Percentiles rank a stretch among this genome's conserved stretches.
These are phyloP conservation scores for Elasticomyces elasticus DNA, from an alignment of 495 filamentous ascomycete genomes.

Conservation along the genomic window DNA sequence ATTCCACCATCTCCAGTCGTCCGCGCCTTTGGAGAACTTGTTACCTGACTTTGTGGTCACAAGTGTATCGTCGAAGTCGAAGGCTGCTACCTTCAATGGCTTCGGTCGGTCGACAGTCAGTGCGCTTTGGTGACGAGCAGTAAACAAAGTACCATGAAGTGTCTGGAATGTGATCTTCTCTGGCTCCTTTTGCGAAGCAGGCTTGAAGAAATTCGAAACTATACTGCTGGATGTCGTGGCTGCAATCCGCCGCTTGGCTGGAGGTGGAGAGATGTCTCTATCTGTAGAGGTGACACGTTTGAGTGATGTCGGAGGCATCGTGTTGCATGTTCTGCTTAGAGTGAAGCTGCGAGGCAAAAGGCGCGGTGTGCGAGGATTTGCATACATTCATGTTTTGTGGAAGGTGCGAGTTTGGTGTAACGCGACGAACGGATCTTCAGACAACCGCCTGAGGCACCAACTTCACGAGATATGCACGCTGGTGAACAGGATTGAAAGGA, in stretches of 20 bases:
- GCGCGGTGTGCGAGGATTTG: not conserved
- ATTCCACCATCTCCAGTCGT: conserved; percentile 97
- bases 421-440: too few species aligned
- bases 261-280: conserved; percentile 48
- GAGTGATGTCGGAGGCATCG: conserved; percentile 10
- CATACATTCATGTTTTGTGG: not conserved
- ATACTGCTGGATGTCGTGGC: conserved; percentile 65
- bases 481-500: too few species aligned
- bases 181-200: conserved; percentile 73
- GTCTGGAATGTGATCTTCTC: conserved; percentile 66
- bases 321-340: not conserved
- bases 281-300: conserved; percentile 26
- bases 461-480: too few species aligned
- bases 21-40: conserved; percentile 54
- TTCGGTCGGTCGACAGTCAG: conserved; percentile 24
- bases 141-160: conserved; percentile 57
- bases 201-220: conserved; percentile 81
- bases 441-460: not conserved
- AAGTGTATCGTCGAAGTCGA: conserved; percentile 89
- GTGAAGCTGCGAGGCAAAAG: not conserved
- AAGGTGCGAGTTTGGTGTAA: too few species aligned
- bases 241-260: conserved; percentile 48
- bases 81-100: conserved; percentile 62
- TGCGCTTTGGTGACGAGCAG: conserved; percentile 52
- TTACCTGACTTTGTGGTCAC: conserved; percentile 73